Percentiles rank a stretch among this genome's conserved stretches.
Conservation (phyloP, 2,329 filamentous ascomycete species). For the Colletotrichum sublineola region DNA sequence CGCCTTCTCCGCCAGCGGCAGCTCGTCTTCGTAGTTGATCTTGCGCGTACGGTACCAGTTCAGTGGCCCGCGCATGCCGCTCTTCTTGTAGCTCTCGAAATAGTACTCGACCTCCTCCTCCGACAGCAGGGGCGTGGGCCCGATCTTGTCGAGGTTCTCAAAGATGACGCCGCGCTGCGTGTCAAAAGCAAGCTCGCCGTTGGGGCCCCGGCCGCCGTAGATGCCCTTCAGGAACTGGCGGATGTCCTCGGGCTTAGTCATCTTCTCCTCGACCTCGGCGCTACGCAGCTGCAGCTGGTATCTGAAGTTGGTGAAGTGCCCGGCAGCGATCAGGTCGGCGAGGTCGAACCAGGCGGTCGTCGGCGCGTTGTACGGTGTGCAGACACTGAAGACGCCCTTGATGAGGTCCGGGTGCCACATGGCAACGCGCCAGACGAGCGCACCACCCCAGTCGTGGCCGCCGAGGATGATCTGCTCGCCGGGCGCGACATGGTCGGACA, state of each 20-base stretch:
- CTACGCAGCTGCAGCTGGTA: conserved; percentile 88
- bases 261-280: conserved; percentile 71
- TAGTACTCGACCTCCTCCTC: conserved; percentile 84
- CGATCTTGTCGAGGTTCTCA: conserved; percentile 71
- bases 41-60: conserved; percentile 88
- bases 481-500: conserved; percentile 70
- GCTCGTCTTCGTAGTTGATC: conserved; percentile 84
- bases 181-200: conserved; percentile 70
- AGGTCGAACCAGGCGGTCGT: conserved; percentile 65
- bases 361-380: conserved; percentile 79
- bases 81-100: conserved; percentile 75
- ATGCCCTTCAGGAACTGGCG: conserved; percentile 78
- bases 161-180: conserved; percentile 73
- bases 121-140: conserved; percentile 70
- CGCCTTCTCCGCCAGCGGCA: conserved; percentile 68
- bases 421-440: conserved; percentile 79
- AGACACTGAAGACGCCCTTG: conserved; percentile 81
- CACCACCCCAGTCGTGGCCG: conserved; percentile 94
- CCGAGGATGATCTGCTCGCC: conserved; percentile 78
- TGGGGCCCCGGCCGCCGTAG: conserved; percentile 74
- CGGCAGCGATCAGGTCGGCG: conserved; percentile 68
- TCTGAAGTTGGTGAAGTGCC: conserved; percentile 74
- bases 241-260: conserved; percentile 72
- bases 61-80: conserved; percentile 82
- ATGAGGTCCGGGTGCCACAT: conserved; percentile 81